Base-by-base conservation (phyloP, 129 eudicot species). In the Silybum marianum region DNA sequence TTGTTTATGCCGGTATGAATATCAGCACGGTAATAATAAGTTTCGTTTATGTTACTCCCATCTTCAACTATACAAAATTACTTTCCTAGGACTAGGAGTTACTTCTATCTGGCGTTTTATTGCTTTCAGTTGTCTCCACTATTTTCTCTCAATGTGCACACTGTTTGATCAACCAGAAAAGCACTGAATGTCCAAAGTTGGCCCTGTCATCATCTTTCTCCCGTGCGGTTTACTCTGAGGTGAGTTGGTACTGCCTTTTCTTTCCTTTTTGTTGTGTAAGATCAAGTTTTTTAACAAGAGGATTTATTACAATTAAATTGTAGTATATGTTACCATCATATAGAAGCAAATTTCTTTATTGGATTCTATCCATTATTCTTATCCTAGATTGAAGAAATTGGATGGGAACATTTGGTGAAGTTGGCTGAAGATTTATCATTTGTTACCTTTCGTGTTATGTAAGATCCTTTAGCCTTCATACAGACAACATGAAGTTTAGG, bases 351-450 rank as follows among this genome's bases (percentile, higher is more conserved):
- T 18, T 16, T 25, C 6, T n/a, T 26, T 40, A 68, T 70, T 22
- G 24, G 11, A 19, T 16, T 34, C 11, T 39, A 19, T 54, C 66
- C 28, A 74, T 73, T 77, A 74, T 73, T 80, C 34, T 21, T 85
- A 12, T 78, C 44, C 68, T 71, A 93, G 98, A 89, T 93, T 34
- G 98, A 93, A 84, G 98, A 91, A 84, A 87, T 93, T 80, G 98
- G 98, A 76, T 93, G 98, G 98, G 93, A 93, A 75, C 90, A 93
- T 82, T 77, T 93, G 60, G 83, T 89, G 80, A 91, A 58, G 67
- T 77, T 89, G 71, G 89, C 87, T 19, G 92, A 91, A 65, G 91
- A 91, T 83, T 82, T 93, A 69, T 82, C 85, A 22, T 84, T 69
- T 81, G 86, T 93, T 16, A 90, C 92, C 76, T 90, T 93, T 74